Evolutionary conservation across 2,329 filamentous ascomycete genomes (phyloP).

Genomic region (Microsporum canis): DNA sequence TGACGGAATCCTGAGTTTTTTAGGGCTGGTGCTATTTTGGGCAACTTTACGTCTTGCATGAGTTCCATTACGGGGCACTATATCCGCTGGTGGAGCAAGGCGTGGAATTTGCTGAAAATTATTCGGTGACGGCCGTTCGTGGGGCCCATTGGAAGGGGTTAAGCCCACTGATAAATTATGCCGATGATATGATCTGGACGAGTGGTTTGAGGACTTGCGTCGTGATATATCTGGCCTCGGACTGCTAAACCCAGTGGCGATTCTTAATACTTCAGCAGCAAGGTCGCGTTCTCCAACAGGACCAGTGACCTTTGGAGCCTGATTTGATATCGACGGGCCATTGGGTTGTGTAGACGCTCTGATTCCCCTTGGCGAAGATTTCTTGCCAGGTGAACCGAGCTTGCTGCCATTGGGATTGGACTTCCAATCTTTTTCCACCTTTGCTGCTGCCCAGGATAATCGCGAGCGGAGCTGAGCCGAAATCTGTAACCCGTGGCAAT

Average conservation of each 20-base stretch:
- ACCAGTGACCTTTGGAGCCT: not conserved
- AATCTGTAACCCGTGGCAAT: conserved; percentile 40
- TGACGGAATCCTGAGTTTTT: not conserved
- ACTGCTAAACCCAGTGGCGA: not conserved
- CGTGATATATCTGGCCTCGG: not conserved
- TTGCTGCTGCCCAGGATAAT: conserved; percentile 86
- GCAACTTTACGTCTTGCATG: conserved; percentile 28
- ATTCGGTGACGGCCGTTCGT: conserved; percentile 9
- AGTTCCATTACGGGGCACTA: conserved; percentile 25
- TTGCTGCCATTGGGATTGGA: conserved; percentile 25
- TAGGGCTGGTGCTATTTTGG: conserved; percentile 20
- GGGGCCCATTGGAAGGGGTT: not conserved
- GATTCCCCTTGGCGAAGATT: not conserved
- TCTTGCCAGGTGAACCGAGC: not conserved
- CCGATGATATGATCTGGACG: not conserved
- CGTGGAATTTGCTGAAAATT: conserved; percentile 18
- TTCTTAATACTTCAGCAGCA: not conserved
- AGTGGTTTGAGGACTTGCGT: not conserved
- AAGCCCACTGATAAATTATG: not conserved
- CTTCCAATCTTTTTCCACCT: conserved; percentile 84
- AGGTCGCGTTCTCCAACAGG: not conserved
- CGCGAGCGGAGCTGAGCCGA: conserved; percentile 71
- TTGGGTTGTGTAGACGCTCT: not conserved
- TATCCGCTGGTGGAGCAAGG: conserved; percentile 36
- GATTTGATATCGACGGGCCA: not conserved